phyloP scores from a whole-genome alignment of 495 filamentous ascomycete species.

The Penicillium turbatum region DNA sequence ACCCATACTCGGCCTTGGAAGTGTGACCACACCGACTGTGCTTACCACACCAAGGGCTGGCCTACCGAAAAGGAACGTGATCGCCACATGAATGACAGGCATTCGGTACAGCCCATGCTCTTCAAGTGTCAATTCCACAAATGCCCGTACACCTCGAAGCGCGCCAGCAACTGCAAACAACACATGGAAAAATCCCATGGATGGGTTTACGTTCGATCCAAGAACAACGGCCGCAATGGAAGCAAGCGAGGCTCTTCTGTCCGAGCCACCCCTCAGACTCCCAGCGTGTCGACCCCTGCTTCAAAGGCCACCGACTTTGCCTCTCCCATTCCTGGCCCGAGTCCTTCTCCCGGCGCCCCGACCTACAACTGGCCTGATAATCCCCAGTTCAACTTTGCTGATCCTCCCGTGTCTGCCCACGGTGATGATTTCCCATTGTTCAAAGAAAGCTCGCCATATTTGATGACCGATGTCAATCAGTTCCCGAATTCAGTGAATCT shows the following conservation, averaged over 20 bases:
- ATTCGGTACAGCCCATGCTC: constrained; percentile 69
- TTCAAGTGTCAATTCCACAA: constrained; percentile 78
- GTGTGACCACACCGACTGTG: constrained; percentile 74
- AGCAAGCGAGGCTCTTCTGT: constrained; percentile 35
- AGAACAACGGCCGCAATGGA: constrained; percentile 73
- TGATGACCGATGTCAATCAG: constrained; percentile 17
- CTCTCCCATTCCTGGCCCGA: constrained; percentile 28
- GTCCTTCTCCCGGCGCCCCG: constrained; percentile 21
- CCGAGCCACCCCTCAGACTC: constrained; percentile 48
- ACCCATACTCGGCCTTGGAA: constrained; percentile 96
- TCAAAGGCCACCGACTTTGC: constrained; percentile 41
- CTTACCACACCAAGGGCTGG: constrained; percentile 83
- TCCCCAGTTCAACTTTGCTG: constrained; percentile 28
- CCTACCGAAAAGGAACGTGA: constrained; percentile 97
- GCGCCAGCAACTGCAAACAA: constrained; percentile 97
- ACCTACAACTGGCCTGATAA: constrained; percentile 18
- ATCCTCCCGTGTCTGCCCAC: constrained; percentile 22
- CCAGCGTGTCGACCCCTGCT: constrained; percentile 49
- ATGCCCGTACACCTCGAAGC: constrained; percentile 91
- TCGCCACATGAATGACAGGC: constrained; percentile 92
- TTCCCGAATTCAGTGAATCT: constrained; percentile 41
- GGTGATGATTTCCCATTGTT: constrained; percentile 26
- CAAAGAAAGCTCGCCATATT: constrained; percentile 18
- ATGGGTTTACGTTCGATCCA: constrained; percentile 84
- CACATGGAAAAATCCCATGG: constrained; percentile 98